Base-by-base conservation (phyloP, 495 filamentous ascomycete genomes). In the Hypoxylon crocopeplum region DNA sequence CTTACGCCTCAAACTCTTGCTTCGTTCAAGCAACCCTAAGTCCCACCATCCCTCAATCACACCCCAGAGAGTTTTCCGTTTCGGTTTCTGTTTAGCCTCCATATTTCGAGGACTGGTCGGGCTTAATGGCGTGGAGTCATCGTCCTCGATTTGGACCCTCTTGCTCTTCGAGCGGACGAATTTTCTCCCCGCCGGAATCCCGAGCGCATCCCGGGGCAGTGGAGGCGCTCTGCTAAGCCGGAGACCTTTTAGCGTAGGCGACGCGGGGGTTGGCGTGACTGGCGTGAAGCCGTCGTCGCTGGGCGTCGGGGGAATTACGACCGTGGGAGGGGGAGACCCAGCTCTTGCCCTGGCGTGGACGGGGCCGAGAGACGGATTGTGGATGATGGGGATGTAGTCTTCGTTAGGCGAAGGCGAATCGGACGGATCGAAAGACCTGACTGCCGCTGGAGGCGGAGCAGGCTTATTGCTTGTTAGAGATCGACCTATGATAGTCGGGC, bases 41-140 rank as follows among this genome's bases (percentile, higher is more conserved):
- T 79, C 77, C 77, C 77, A 79, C 77, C 77, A 79, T 13, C 77
- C 77, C 7, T 79, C 75, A 24, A 77, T 63, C 22, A 75, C 46
- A 8, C 66, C 68, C 60, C 71, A 69, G 34, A 77, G 56, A 7
- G 74, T 78, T 68, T 59, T 76, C 32, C 76, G 51, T 48, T 55
- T 66, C 38, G 70, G 62, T 56, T 69, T 72, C 3, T 36, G 42
- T 32, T 54, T 61, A 3, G 44, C 7, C 22, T 60, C 52, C 13
- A 59, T 16, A 16, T 62, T 49, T 1, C 17, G 25, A 1, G 17
- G 21, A 11, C 25, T 40, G 0, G 41, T 32, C 17, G 69, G 63
- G 22, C 61, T 68, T 17, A 70, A 24, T 7, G 68, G 68, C 13
- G 49, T 40, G 15, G 40, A 55, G 40, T 63, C 66, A 4, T 68